phyloP scores from a whole-genome alignment of 352 stramenopile genomes.

The Thalassiosira pacifica region DNA sequence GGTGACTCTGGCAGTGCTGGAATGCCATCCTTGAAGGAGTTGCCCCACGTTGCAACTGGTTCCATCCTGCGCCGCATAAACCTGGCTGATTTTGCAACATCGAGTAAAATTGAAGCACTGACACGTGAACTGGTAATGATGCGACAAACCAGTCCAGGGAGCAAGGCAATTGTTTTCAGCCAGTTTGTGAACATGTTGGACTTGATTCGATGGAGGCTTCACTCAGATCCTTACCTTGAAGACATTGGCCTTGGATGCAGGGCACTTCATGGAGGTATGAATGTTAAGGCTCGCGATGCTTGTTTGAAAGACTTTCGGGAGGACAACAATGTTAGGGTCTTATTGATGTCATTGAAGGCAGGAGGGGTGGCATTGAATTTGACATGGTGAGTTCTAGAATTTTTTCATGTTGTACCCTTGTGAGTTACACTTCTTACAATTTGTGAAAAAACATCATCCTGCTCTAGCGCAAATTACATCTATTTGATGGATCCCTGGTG shows the following conservation, averaged over 20 bases:
- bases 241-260: slow-evolving; percentile 81
- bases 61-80: slow-evolving; percentile 90
- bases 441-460: not conserved
- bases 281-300: slow-evolving; percentile 89
- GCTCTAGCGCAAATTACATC: slow-evolving; percentile 94
- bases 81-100: slow-evolving; percentile 93
- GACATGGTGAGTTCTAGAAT: slow-evolving; percentile 75
- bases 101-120: slow-evolving; percentile 98
- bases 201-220: slow-evolving; percentile 96
- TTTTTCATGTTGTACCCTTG: too few relatives aligned
- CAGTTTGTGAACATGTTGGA: slow-evolving; percentile 99
- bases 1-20: slow-evolving; percentile 7
- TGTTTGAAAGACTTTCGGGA: slow-evolving; percentile 89
- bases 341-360: slow-evolving; percentile 98
- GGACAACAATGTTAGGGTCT: slow-evolving; percentile 93
- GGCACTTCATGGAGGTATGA: slow-evolving; percentile 86
- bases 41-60: slow-evolving; percentile 81
- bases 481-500: slow-evolving; percentile 97
- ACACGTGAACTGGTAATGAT: slow-evolving; percentile 97
- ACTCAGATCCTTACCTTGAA: slow-evolving; percentile 85
- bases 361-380: slow-evolving; percentile 99
- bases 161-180: slow-evolving; percentile 99
- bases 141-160: slow-evolving; percentile 91
- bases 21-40: slow-evolving; percentile 83
- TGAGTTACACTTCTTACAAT: too few relatives aligned